phyloP scores from a whole-genome alignment of 768 basidiomycete genomes.

The Podaxis mareebaensis region DNA sequence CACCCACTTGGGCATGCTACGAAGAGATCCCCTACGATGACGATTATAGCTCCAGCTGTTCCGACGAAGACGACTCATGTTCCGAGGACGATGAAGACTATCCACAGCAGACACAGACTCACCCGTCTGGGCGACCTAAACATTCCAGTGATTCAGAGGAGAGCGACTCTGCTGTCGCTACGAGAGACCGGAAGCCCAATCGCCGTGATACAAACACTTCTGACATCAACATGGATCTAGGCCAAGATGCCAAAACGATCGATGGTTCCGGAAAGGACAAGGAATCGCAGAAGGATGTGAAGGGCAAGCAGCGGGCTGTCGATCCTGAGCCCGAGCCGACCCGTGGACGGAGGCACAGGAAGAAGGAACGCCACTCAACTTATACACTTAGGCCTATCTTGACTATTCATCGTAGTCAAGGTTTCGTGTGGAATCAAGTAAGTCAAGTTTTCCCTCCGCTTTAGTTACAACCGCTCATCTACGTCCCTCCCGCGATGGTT shows the following conservation, averaged over 20 bases:
- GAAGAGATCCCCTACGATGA: conserved; percentile 81
- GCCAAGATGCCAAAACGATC: conserved; percentile 37
- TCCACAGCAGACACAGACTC: conserved; percentile 10
- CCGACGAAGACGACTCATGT: conserved; percentile 48
- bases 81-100: conserved; percentile 79
- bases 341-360: conserved; percentile 35
- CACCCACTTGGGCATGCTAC: conserved; percentile 88
- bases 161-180: conserved; percentile 12
- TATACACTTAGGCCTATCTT: conserved; percentile 77
- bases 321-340: conserved; percentile 60
- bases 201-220: conserved; percentile 36
- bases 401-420: conserved; percentile 85
- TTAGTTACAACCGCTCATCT: conserved; percentile 10
- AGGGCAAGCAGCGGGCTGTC: conserved; percentile 80
- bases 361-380: conserved; percentile 56
- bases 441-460: conserved; percentile 22
- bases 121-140: not conserved
- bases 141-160: conserved; percentile 20
- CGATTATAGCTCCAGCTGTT: conserved; percentile 59
- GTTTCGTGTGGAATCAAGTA: conserved; percentile 92
- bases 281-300: conserved; percentile 59
- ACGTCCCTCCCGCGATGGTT: conserved; percentile 4
- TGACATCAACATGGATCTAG: conserved; percentile 59
- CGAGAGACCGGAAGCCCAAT: conserved; percentile 16
- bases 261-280: conserved; percentile 29